phyloP scores from a whole-genome alignment of 2,329 filamentous ascomycete genomes.

The Anisogramma anomala region DNA sequence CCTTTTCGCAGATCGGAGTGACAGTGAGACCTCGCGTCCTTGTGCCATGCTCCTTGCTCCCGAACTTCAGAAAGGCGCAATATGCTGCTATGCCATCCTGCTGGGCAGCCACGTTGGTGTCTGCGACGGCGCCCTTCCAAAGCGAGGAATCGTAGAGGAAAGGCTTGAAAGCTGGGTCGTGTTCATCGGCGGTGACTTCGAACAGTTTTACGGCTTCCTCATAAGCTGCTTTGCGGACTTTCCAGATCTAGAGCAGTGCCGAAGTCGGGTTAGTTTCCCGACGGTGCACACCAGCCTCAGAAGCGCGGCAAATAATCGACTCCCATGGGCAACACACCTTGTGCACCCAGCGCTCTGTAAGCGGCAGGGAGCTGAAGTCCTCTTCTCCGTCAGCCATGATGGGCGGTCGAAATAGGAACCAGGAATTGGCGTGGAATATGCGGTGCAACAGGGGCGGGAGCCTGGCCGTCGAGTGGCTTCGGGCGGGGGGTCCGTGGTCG shows the following conservation, averaged over 20 bases:
- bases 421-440: neutral
- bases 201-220: conserved; percentile 87
- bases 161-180: conserved; percentile 72
- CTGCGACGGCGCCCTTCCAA: conserved; percentile 86
- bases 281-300: neutral
- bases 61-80: conserved; percentile 86
- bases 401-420: neutral
- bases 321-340: conserved; percentile 43
- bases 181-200: conserved; percentile 71
- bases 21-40: conserved; percentile 69
- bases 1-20: conserved; percentile 77
- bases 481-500: neutral
- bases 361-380: conserved; percentile 67
- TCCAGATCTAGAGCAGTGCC: conserved; percentile 59
- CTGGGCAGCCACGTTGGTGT: conserved; percentile 95
- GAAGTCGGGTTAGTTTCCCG: neutral
- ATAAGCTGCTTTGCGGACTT: conserved; percentile 89
- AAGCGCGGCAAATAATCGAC: no score
- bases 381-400: conserved; percentile 73
- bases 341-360: conserved; percentile 72
- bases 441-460: neutral
- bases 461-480: neutral
- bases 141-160: conserved; percentile 75
- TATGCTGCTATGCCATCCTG: conserved; percentile 81
- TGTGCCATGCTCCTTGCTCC: conserved; percentile 65